phyloP scores from a whole-genome alignment of 805 yeast genomes.

The Zygoascus biomembranicola region DNA sequence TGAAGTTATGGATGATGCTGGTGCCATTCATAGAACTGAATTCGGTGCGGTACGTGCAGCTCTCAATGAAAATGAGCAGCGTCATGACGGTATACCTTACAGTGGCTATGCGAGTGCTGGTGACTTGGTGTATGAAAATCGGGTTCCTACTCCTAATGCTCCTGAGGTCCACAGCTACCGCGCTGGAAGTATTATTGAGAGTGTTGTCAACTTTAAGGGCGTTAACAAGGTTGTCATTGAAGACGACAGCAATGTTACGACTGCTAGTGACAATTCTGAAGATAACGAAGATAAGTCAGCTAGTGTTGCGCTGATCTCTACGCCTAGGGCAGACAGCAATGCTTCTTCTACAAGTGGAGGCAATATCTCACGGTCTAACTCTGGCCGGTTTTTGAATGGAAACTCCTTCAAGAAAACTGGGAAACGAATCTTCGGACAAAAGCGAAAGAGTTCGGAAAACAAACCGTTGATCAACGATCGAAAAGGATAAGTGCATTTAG shows the following conservation, averaged over 20 bases:
- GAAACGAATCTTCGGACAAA: not conserved
- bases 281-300: not conserved
- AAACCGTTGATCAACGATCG: not conserved
- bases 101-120: slow-evolving; percentile 5
- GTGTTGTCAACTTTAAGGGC: slow-evolving; percentile 76
- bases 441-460: not conserved
- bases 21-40: slow-evolving; percentile 19
- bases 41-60: slow-evolving; percentile 14
- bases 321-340: not conserved
- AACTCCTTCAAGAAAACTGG: not conserved
- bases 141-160: slow-evolving; percentile 1
- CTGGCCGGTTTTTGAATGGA: not conserved
- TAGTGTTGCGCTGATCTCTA: not conserved
- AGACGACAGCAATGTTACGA: slow-evolving; percentile 25
- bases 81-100: not conserved
- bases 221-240: slow-evolving; percentile 81
- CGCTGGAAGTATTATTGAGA: slow-evolving; percentile 66
- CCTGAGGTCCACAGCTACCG: slow-evolving; percentile 24
- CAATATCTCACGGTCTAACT: not conserved
- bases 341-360: not conserved
- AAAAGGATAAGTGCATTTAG: not conserved
- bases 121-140: not conserved
- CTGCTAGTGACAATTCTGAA: not conserved
- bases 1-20: slow-evolving; percentile 7
- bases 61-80: not conserved